A percentile compares a stretch with the other conserved stretches of the same genome.
Evolutionary conservation across 1,284 basidiomycete genomes (phyloP).

Genomic region (Ganoderma lucidum): DNA sequence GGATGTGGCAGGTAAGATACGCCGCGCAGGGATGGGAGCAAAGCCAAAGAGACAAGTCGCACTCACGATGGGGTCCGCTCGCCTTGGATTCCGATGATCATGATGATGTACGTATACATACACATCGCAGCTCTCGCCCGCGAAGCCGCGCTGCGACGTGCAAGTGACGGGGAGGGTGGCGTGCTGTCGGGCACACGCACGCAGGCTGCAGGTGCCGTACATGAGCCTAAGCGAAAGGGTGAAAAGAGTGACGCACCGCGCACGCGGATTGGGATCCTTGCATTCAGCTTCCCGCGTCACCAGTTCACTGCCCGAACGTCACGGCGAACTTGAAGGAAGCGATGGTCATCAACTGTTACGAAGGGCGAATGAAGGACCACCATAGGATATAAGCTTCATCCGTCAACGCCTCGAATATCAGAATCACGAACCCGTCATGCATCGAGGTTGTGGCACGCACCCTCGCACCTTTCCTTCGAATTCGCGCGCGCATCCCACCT

Average conservation of each 20-base stretch:
- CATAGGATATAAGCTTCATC: background rate
- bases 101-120: background rate
- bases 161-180: background rate
- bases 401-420: background rate
- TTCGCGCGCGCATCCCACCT: background rate
- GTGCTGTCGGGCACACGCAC: background rate
- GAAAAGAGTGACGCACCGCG: background rate
- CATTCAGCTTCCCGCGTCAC: background rate
- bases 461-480: background rate
- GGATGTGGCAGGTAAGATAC: slow-evolving; percentile 6
- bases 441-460: background rate
- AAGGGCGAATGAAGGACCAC: background rate
- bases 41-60: background rate
- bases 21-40: background rate
- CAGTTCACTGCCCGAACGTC: background rate
- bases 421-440: background rate
- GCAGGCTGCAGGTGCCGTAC: background rate
- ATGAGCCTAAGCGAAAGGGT: background rate
- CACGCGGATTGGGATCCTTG: background rate
- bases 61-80: slow-evolving; percentile 2
- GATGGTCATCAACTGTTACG: background rate
- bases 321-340: background rate
- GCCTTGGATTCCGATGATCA: background rate
- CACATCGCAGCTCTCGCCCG: background rate
- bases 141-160: background rate